A percentile compares a stretch with the other conserved stretches of the same genome.
Evolutionary conservation across 2,329 filamentous ascomycete species (phyloP).

Genomic region (Trichoderma sp.): DNA sequence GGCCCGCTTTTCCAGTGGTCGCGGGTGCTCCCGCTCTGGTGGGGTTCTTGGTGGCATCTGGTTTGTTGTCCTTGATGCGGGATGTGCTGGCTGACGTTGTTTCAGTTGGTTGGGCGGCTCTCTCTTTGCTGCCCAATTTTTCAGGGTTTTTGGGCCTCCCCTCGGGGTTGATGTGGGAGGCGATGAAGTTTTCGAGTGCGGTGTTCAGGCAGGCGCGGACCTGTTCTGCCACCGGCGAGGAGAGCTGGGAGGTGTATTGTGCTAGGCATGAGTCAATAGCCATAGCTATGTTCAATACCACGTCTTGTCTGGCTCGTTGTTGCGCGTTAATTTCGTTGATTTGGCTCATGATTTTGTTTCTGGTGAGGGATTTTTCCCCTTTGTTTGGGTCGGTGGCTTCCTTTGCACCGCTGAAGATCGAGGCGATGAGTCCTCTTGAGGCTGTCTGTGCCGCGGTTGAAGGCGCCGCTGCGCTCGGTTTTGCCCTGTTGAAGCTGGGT

Average conservation of each 20-base stretch:
- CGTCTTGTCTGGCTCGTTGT: not conserved
- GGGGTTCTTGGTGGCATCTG: rapidly evolving
- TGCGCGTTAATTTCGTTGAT: not conserved
- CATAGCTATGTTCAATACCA: not conserved
- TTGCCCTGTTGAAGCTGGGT: not conserved
- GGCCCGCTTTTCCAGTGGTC: not conserved
- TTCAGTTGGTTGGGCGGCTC: too few species aligned
- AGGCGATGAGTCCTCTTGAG: not conserved
- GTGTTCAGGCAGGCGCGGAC: not conserved
- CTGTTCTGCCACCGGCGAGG: not conserved
- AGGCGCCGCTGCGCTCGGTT: too few species aligned
- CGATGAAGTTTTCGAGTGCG: too few species aligned
- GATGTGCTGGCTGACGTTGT: not conserved
- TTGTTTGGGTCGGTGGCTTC: not conserved
- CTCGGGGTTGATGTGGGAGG: too few species aligned
- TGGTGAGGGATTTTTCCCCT: not conserved
- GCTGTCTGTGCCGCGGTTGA: too few species aligned
- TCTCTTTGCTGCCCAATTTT: too few species aligned
- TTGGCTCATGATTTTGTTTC: not conserved
- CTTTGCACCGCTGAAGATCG: not conserved
- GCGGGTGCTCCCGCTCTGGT: not conserved
- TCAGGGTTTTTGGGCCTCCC: too few species aligned
- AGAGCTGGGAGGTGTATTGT: not conserved
- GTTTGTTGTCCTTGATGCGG: not conserved
- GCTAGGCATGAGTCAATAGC: not conserved